Evolutionary conservation across 495 filamentous ascomycete species (phyloP), one percentile per base, ranked within the genome.

Genomic region (Aspergillus cristatus): DNA sequence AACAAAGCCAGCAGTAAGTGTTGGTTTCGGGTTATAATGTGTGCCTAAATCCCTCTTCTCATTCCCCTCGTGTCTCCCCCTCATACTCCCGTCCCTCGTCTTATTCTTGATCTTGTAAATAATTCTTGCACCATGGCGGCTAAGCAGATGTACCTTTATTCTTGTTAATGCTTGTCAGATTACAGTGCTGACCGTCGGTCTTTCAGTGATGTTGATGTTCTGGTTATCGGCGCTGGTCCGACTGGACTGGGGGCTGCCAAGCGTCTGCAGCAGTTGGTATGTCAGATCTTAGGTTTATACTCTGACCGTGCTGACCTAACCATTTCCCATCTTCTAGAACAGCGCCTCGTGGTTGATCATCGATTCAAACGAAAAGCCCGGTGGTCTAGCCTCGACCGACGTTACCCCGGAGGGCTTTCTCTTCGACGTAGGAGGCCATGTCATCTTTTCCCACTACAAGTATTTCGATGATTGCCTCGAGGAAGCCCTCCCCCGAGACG

Each of bases 401-500:
- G 68, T 85, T 46, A 94, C 86, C 1, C 78, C 79, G 14, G 86
- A 94, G 62, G 86, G 86, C 54, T 94, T 94, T 59, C 78, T 94
- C 48, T 94, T 89, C 68, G 86, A 94, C 70, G 86, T 94, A 47
- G 86, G 86, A 47, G 86, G 86, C 41, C 86, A 94, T 59, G 86
- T 94, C 60, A 93, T 94, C 61, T 94, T 94, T 73, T 94, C 86
- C 31, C 86, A 94, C 71, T 94, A 93, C 75, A 89, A 88, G 62
- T 94, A 94, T 74, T 94, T 94, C 55, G 86, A 94, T 66, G 87
- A 94, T 62, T 87, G 82, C 64, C 78, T 94, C 51, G 70, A 89
- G 52, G 84, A 94, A 63, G 86, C 86, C 33, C 72, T 94, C 14
- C 87, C 86, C 37, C 80, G 84, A 54, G 68, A 77, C 34, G 72